Percentiles rank a stretch among this genome's conserved stretches.
phyloP scores from a whole-genome alignment of 768 basidiomycete species.

The Lactarius sanguifluus region DNA sequence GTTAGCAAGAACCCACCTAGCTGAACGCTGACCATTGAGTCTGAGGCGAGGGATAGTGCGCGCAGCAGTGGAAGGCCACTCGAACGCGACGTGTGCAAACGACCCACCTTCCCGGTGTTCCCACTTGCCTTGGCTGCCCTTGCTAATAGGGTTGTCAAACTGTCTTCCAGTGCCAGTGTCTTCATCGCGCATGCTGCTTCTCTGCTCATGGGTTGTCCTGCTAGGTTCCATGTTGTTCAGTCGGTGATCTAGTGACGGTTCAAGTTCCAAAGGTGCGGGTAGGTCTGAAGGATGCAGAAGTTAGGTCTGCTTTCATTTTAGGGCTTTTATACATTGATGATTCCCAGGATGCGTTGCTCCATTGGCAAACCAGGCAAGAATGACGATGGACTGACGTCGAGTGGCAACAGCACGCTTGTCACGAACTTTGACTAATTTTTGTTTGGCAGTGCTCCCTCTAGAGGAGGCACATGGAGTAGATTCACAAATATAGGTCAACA shows the following conservation, averaged over 20 bases:
- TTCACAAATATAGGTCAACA: no score
- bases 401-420: neutral
- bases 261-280: neutral
- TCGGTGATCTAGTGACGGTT: neutral
- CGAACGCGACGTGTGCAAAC: neutral
- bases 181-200: neutral
- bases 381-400: slow-evolving; percentile 19
- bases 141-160: neutral
- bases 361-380: neutral
- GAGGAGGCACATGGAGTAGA: no score
- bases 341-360: neutral
- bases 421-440: neutral
- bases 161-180: neutral
- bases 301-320: neutral
- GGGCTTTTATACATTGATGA: slow-evolving; percentile 12
- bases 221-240: slow-evolving; percentile 11
- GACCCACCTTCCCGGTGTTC: slow-evolving; percentile 2
- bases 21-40: neutral
- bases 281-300: neutral
- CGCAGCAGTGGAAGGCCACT: neutral
- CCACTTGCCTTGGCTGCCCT: slow-evolving; percentile 17
- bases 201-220: slow-evolving; percentile 4
- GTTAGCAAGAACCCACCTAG: neutral
- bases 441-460: neutral
- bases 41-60: neutral